Percentiles rank a stretch among this genome's conserved stretches.
These are phyloP conservation scores for Jacaranda mimosifolia DNA, from an alignment of 257 asterid genomes.

Conservation along the genomic window DNA sequence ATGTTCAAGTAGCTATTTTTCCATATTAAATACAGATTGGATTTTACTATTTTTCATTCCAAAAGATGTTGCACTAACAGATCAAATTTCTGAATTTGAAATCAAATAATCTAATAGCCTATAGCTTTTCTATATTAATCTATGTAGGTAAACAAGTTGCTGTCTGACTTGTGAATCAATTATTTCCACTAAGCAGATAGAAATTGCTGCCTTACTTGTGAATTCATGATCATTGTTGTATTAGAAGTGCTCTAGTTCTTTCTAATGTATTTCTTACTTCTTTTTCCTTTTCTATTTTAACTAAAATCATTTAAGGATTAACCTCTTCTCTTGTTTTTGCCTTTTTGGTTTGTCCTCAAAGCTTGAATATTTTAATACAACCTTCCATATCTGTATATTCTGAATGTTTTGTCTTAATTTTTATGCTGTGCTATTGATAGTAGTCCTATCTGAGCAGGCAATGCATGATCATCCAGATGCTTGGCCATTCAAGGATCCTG, in stretches of 20 bases:
- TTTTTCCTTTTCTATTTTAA: background rate
- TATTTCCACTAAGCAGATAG: background rate
- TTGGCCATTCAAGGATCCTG: slow-evolving; percentile 99
- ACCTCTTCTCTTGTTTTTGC: background rate
- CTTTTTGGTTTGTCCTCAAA: background rate
- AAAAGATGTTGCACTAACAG: slow-evolving; percentile 6
- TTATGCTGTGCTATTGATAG: slow-evolving; percentile 15
- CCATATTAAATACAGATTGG: background rate
- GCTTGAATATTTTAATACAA: background rate
- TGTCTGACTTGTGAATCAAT: background rate
- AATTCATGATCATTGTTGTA: slow-evolving; percentile 1
- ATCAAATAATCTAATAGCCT: background rate
- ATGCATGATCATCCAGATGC: slow-evolving; percentile 98
- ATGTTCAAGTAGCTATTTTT: slow-evolving; percentile 16
- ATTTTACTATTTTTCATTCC: background rate
- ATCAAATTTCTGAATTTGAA: background rate
- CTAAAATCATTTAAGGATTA: background rate
- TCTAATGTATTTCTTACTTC: background rate
- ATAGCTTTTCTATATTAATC: background rate
- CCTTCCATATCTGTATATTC: background rate
- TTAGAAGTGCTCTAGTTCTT: slow-evolving; percentile 2
- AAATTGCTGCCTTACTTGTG: background rate
- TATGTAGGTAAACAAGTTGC: slow-evolving; percentile 6
- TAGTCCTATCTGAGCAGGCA: slow-evolving; percentile 57
- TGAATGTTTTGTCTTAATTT: background rate